Evolutionary conservation across 148 eudicot genomes (phyloP), one percentile per base, ranked within the genome.

Genomic region (Rhododendron williamsianum): DNA sequence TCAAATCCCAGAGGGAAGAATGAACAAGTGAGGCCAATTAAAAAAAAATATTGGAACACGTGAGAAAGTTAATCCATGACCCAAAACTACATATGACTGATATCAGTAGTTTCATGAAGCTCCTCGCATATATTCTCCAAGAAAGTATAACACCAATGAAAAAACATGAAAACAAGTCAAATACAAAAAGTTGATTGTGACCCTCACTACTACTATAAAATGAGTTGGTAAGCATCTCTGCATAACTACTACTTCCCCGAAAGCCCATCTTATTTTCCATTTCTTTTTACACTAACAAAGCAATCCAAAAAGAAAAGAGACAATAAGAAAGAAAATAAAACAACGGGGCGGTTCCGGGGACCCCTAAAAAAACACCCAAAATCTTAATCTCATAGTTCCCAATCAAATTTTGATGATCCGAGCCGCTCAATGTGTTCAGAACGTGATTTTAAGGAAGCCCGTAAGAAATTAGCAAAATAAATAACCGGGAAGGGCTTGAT

Each of bases 31-130:
- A 54, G 21, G 60, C 23, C 23, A 4, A 54, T 16, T 54, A 58
- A 58, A 58, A 6, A 19, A 1, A 12, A 12, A 16, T 12, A 3
- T 15, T 54, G 35, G 84, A 49, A 49, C 51, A 72, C 54, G 58
- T 43, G 10, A 43, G 19, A 6, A 0, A 23, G 52, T 85, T 67
- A 63, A 85, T 87, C 87, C 72, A 85, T 76, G 83, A 85, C 85
- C 85, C 65, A 77, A 48, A 65, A 60, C 46, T 10, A 41, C 23
- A 11, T 6, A 65, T n/a, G 13, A 58, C 25, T 58, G 65, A 58
- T 12, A 54, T 11, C 19, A 56, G 45, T 33, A 60, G 52, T 38
- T 52, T 33, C 33, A 56, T 38, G 49, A 45, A 35, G 35, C 43
- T 11, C 46, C 73, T 38, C 0, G 19, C 72, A 56, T 15, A 18